Evolutionary conservation across 176 grass and related monocot species (phyloP).

Genomic region (Carex littledalei): DNA sequence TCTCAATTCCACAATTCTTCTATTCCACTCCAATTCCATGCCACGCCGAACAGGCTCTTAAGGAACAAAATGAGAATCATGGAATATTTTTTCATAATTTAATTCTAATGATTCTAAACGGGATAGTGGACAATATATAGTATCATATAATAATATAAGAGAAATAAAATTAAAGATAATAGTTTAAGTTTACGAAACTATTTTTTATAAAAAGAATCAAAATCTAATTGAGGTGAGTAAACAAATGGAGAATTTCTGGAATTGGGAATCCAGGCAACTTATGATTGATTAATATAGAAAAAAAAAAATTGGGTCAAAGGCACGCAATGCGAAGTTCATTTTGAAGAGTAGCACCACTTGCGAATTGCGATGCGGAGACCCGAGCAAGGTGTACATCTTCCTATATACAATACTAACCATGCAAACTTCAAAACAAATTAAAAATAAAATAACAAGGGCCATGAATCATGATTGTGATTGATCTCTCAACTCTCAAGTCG

Average conservation of each 20-base stretch:
- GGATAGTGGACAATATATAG: not conserved
- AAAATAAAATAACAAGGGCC: not conserved
- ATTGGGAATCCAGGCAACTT: not conserved
- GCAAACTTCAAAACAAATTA: not conserved
- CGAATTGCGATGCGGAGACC: not conserved
- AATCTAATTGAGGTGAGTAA: not conserved
- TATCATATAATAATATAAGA: not conserved
- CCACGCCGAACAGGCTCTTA: too few relatives aligned
- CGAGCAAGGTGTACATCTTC: not conserved
- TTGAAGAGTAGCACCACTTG: not conserved
- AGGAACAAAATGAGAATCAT: too few relatives aligned
- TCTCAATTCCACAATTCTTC: too few relatives aligned
- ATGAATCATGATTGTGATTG: not conserved
- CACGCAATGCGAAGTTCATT: not conserved
- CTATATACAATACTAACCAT: not conserved
- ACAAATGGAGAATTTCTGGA: not conserved
- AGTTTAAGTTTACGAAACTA: not conserved
- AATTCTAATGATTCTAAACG: not conserved
- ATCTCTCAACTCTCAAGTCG: not conserved
- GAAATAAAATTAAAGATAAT: not conserved
- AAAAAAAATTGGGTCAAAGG: not conserved
- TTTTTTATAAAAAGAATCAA: not conserved
- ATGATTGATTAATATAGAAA: not conserved
- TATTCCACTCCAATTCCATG: too few relatives aligned
- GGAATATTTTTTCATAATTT: not conserved